A percentile compares a stretch with the other conserved stretches of the same genome.
phyloP scores from a whole-genome alignment of 192 early-diverging fungal genomes.

The Coemansia sp. region DNA sequence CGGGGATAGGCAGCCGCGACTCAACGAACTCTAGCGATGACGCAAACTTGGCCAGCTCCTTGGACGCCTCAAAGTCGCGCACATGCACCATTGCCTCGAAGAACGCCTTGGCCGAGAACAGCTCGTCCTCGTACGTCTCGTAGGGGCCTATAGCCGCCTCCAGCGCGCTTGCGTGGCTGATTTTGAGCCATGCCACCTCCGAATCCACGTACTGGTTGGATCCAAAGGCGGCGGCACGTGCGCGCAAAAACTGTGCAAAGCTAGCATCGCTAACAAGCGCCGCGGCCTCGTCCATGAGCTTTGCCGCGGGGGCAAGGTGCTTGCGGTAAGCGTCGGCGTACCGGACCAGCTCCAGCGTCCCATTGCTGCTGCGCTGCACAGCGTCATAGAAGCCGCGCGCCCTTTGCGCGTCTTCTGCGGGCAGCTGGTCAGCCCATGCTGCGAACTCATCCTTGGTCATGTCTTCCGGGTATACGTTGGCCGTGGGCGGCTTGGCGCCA shows the following conservation, averaged over 20 bases:
- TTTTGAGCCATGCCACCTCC: constrained; percentile 70
- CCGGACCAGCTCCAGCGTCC: constrained; percentile 47
- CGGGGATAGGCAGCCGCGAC: constrained; percentile 66
- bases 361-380: constrained; percentile 41
- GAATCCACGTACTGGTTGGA: constrained; percentile 68
- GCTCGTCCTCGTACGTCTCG: constrained; percentile 73
- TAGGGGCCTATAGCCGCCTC: constrained; percentile 75
- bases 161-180: constrained; percentile 63
- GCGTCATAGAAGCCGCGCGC: constrained; percentile 72
- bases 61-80: constrained; percentile 63
- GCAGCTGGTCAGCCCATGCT: constrained; percentile 58
- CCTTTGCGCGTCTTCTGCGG: constrained; percentile 39
- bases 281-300: constrained; percentile 61
- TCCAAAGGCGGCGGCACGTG: constrained; percentile 60
- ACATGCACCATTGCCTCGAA: constrained; percentile 73
- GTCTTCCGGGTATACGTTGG: constrained; percentile 74
- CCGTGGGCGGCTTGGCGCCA: constrained; percentile 57
- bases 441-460: constrained; percentile 68
- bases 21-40: constrained; percentile 67
- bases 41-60: constrained; percentile 66
- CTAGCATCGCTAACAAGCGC: constrained; percentile 59
- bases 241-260: constrained; percentile 62
- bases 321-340: constrained; percentile 65
- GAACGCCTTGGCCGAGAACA: constrained; percentile 66
- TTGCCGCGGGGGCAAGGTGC: constrained; percentile 58